These are phyloP conservation scores for Fusarium subtropicale DNA, from an alignment of 2,329 filamentous ascomycete genomes.

Conservation along the genomic window DNA sequence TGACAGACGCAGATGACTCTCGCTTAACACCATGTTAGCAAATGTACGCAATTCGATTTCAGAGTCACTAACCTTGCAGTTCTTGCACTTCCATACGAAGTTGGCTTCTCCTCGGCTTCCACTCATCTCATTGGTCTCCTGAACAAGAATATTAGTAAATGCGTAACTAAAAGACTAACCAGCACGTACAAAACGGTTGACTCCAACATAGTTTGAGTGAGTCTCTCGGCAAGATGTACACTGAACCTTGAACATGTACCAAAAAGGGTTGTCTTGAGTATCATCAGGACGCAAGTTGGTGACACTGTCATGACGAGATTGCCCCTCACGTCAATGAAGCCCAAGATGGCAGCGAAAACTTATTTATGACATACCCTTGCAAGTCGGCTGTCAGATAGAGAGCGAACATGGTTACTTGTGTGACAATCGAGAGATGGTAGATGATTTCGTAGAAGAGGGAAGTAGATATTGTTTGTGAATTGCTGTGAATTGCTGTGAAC, in stretches of 20 bases:
- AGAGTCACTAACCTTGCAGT: conserved; percentile 79
- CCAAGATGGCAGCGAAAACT: background rate
- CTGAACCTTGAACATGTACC: conserved; percentile 97
- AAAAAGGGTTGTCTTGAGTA: conserved; percentile 84
- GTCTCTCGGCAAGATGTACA: conserved; percentile 97
- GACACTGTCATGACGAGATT: conserved; percentile 68
- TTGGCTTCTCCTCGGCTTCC: conserved; percentile 96
- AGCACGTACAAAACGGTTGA: conserved; percentile 85
- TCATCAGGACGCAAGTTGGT: conserved; percentile 90
- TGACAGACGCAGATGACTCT: conserved; percentile 88
- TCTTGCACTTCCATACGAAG: conserved; percentile 99
- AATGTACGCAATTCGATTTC: background rate
- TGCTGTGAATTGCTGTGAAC: conserved; percentile 5
- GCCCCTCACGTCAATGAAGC: conserved; percentile 38
- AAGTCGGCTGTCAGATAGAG: conserved; percentile 76
- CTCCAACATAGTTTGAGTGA: conserved; percentile 85
- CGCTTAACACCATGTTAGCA: conserved; percentile 62
- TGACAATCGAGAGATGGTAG: background rate
- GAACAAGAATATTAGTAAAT: conserved; percentile 18
- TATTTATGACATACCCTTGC: conserved; percentile 65
- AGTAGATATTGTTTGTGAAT: background rate
- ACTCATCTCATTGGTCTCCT: conserved; percentile 92
- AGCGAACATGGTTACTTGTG: conserved; percentile 67
- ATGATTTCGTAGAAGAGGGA: background rate
- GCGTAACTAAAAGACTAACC: background rate